Conservation (phyloP, 371 early-diverging fungal genomes). For the Actinomortierella wolfii region DNA sequence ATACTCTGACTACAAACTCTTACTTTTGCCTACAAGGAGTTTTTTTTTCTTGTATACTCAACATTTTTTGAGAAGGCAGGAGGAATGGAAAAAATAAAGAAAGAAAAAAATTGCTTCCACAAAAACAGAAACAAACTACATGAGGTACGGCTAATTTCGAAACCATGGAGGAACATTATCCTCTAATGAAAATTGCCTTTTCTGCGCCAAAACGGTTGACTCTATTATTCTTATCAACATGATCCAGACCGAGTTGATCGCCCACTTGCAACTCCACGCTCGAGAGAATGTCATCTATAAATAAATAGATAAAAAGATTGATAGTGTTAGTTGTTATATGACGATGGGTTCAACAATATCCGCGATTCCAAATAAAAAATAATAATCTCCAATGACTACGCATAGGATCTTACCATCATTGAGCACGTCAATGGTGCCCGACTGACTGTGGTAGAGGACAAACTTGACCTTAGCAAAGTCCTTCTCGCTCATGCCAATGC, state of each 20-base stretch:
- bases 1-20: too few species aligned
- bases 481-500: constrained; percentile 83
- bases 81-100: too few species aligned
- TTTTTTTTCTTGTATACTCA: too few species aligned
- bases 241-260: constrained; percentile 79
- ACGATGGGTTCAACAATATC: constrained; percentile 14
- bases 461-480: constrained; percentile 84
- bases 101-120: too few species aligned
- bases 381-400: too few species aligned
- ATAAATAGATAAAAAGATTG: constrained; percentile 10
- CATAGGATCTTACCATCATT: constrained; percentile 33
- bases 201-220: constrained; percentile 58
- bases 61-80: too few species aligned
- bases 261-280: constrained; percentile 51
- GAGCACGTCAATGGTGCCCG: constrained; percentile 16
- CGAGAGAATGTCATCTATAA: constrained; percentile 59
- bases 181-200: constrained; percentile 68
- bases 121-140: too few species aligned
- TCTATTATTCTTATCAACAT: constrained; percentile 70
- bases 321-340: not conserved
- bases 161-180: constrained; percentile 46
- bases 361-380: too few species aligned
- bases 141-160: not conserved
- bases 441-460: constrained; percentile 34
- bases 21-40: too few species aligned